phyloP scores from a whole-genome alignment of 1,139 yeast species.

The Saccharomyces hybrid region DNA sequence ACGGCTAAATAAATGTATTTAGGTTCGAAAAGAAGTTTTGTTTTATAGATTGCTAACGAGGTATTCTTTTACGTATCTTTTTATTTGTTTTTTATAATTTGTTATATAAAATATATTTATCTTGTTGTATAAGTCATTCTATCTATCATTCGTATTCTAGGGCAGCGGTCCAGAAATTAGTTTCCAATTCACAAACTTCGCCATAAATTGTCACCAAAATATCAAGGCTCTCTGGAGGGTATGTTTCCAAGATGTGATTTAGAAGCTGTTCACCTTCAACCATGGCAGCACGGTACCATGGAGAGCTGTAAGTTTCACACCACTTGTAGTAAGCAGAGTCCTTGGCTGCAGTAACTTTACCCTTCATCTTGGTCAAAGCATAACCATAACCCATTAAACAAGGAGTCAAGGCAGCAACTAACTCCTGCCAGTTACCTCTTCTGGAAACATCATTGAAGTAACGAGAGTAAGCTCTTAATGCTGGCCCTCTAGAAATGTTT shows the following conservation, averaged over 20 bases:
- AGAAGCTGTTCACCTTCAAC: slow-evolving; percentile 42
- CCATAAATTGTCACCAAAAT: slow-evolving; percentile 51
- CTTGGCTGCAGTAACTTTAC: slow-evolving; percentile 18
- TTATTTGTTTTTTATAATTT: not conserved
- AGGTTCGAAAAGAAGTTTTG: not conserved
- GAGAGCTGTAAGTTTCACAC: slow-evolving; percentile 54
- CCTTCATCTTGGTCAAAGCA: slow-evolving; percentile 29
- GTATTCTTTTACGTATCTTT: not conserved
- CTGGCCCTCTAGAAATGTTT: slow-evolving; percentile 45
- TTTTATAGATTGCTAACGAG: not conserved
- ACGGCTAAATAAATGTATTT: not conserved
- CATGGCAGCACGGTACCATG: slow-evolving; percentile 50
- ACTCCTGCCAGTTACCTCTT: slow-evolving; percentile 52
- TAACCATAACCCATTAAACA: slow-evolving; percentile 68
- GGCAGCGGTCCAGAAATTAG: slow-evolving; percentile 53
- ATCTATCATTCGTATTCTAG: slow-evolving; percentile 13
- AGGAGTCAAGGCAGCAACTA: slow-evolving; percentile 65
- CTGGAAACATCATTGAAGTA: slow-evolving; percentile 50
- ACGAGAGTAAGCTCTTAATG: slow-evolving; percentile 53
- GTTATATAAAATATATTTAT: not conserved
- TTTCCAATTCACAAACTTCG: slow-evolving; percentile 51
- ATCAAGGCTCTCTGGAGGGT: slow-evolving; percentile 38
- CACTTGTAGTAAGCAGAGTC: slow-evolving; percentile 44
- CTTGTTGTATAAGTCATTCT: not conserved
- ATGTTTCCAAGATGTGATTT: slow-evolving; percentile 36